These are phyloP conservation scores for Penicillium maclennaniae DNA, from an alignment of 495 filamentous ascomycete species.

Conservation along the genomic window DNA sequence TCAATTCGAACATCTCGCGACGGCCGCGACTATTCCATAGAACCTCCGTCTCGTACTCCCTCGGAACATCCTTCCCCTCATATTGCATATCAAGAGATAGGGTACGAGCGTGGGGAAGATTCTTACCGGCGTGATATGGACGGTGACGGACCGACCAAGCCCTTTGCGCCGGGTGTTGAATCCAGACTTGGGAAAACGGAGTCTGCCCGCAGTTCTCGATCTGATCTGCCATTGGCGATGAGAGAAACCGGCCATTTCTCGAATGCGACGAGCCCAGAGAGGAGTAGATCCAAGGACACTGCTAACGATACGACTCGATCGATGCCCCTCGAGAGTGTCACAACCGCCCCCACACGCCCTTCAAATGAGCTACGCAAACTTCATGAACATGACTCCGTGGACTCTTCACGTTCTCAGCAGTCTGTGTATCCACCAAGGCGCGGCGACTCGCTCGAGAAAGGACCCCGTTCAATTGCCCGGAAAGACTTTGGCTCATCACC, in stretches of 20 bases:
- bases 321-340: slow-evolving; percentile 22
- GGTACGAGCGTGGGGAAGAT: slow-evolving; percentile 53
- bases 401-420: slow-evolving; percentile 33
- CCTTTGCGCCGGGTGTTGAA: slow-evolving; percentile 57
- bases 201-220: slow-evolving; percentile 63
- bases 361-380: slow-evolving; percentile 38
- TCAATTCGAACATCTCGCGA: slow-evolving; percentile 20
- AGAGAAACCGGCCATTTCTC: slow-evolving; percentile 35
- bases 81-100: slow-evolving; percentile 88
- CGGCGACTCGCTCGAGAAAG: slow-evolving; percentile 54
- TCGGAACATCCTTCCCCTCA: slow-evolving; percentile 62
- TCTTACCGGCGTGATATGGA: slow-evolving; percentile 23
- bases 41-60: slow-evolving; percentile 15
- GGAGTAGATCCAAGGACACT: slow-evolving; percentile 22
- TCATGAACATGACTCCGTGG: slow-evolving; percentile 37
- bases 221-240: slow-evolving; percentile 38
- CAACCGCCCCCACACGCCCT: slow-evolving; percentile 30
- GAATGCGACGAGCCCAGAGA: slow-evolving; percentile 32
- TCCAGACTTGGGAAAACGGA: slow-evolving; percentile 57
- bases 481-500: slow-evolving; percentile 35
- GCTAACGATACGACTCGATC: slow-evolving; percentile 3
- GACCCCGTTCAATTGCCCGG: slow-evolving; percentile 28
- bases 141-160: slow-evolving; percentile 39
- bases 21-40: slow-evolving; percentile 14
- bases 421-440: slow-evolving; percentile 44